Evolutionary conservation across 306 rosid species (phyloP).

Genomic region (Amphicarpaea edgeworthii): DNA sequence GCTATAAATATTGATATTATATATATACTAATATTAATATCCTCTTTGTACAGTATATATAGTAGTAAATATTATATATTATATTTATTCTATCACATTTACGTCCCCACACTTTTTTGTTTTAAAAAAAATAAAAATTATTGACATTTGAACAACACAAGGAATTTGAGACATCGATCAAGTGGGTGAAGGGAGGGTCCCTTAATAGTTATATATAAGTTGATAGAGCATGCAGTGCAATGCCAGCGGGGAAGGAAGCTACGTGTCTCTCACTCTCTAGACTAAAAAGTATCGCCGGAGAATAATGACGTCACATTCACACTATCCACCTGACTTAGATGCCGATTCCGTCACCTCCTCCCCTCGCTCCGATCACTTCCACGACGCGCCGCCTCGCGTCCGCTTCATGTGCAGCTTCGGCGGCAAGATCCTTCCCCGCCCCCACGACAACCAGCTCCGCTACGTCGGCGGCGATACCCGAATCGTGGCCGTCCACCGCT

Average conservation of each 20-base stretch:
- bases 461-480: slow-evolving; percentile 98
- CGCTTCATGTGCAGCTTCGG: slow-evolving; percentile 99
- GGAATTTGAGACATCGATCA: slow-evolving; percentile 17
- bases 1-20: not conserved
- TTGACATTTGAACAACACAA: not conserved
- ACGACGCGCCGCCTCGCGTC: slow-evolving; percentile 60
- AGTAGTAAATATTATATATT: too few relatives aligned
- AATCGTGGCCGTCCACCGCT: slow-evolving; percentile 77
- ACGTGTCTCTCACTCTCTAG: slow-evolving; percentile 30
- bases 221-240: not conserved
- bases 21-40: not conserved
- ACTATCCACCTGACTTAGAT: slow-evolving; percentile 63
- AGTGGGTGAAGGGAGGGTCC: slow-evolving; percentile 16
- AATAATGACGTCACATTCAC: slow-evolving; percentile 73
- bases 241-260: slow-evolving; percentile 28
- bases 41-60: too few relatives aligned
- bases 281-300: slow-evolving; percentile 2
- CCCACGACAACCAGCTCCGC: slow-evolving; percentile 92
- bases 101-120: too few relatives aligned
- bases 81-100: not conserved
- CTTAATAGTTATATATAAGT: slow-evolving; percentile 35
- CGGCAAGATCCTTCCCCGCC: slow-evolving; percentile 90
- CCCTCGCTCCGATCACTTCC: slow-evolving; percentile 73
- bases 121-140: not conserved
- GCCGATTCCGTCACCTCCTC: slow-evolving; percentile 77